Evolutionary conservation across 2,329 filamentous ascomycete genomes (phyloP).

Genomic region (Penicillium sp.): DNA sequence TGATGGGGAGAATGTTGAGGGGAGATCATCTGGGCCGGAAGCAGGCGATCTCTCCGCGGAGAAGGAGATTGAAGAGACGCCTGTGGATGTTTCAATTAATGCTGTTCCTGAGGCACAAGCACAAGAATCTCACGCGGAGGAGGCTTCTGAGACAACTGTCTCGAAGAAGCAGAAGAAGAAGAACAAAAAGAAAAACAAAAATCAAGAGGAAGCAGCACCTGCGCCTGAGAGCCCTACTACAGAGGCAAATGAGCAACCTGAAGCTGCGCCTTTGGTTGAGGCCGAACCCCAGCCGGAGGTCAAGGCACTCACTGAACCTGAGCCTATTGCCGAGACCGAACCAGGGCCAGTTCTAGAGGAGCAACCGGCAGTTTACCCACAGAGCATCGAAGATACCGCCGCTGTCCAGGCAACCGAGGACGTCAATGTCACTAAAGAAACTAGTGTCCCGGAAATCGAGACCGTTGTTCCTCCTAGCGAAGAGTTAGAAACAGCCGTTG

Average conservation of each 20-base stretch:
- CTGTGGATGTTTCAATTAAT: constrained; percentile 8
- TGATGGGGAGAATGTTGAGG: background rate
- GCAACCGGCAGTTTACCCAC: background rate
- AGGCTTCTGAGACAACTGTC: constrained; percentile 7
- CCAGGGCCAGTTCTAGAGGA: background rate
- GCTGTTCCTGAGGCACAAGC: background rate
- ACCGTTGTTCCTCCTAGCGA: background rate
- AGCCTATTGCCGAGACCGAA: constrained; percentile 4
- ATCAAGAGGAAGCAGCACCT: constrained; percentile 8
- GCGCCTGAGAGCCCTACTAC: constrained; percentile 2
- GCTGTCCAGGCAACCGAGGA: background rate
- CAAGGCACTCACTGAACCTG: constrained; percentile 1
- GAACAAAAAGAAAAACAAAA: constrained; percentile 18
- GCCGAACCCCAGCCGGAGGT: constrained; percentile 3
- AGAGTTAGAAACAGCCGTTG: background rate
- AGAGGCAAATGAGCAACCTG: constrained; percentile 20
- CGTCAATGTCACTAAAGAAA: background rate
- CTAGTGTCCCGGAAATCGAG: background rate
- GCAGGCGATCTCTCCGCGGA: constrained; percentile 3
- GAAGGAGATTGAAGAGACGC: constrained; percentile 1
- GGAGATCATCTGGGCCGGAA: constrained; percentile 1
- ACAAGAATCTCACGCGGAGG: constrained; percentile 4
- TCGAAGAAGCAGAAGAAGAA: constrained; percentile 24
- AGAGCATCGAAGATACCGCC: constrained; percentile 1
- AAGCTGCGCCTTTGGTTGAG: constrained; percentile 1